Evolutionary conservation across 495 filamentous ascomycete genomes (phyloP).

Genomic region (Penicillium verhagenii): DNA sequence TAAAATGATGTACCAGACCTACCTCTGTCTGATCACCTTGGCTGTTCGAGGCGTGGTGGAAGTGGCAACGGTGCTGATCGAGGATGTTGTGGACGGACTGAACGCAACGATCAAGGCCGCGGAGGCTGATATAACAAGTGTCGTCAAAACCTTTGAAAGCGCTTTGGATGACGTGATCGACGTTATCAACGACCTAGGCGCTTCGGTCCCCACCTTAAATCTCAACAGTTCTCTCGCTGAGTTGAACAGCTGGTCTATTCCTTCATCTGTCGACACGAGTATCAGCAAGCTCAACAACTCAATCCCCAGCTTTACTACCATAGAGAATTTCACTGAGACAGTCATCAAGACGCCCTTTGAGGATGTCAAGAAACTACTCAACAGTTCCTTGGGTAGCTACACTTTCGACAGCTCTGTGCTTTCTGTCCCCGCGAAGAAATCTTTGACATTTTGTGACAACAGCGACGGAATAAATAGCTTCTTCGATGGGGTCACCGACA

Average conservation of each 20-base stretch:
- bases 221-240: constrained; percentile 56
- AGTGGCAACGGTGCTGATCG: constrained; percentile 62
- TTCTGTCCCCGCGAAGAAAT: constrained; percentile 75
- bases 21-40: constrained; percentile 80
- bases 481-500: constrained; percentile 67
- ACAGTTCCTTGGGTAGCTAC: constrained; percentile 64
- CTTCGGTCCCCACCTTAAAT: constrained; percentile 54
- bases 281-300: constrained; percentile 68
- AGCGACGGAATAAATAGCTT: constrained; percentile 83
- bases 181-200: constrained; percentile 39
- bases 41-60: constrained; percentile 75
- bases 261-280: constrained; percentile 58
- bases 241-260: constrained; percentile 69
- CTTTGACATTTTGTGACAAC: constrained; percentile 82
- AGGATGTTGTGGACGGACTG: constrained; percentile 68
- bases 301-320: constrained; percentile 79
- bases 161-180: constrained; percentile 59
- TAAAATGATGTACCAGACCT: constrained; percentile 84
- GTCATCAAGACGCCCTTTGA: constrained; percentile 78
- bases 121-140: constrained; percentile 45
- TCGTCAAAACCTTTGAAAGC: constrained; percentile 36
- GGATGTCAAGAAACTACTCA: constrained; percentile 66
- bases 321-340: constrained; percentile 71
- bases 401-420: constrained; percentile 73
- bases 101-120: constrained; percentile 70